phyloP scores from a whole-genome alignment of 176 grass and related monocot species.

The Eremochloa ophiuroides region DNA sequence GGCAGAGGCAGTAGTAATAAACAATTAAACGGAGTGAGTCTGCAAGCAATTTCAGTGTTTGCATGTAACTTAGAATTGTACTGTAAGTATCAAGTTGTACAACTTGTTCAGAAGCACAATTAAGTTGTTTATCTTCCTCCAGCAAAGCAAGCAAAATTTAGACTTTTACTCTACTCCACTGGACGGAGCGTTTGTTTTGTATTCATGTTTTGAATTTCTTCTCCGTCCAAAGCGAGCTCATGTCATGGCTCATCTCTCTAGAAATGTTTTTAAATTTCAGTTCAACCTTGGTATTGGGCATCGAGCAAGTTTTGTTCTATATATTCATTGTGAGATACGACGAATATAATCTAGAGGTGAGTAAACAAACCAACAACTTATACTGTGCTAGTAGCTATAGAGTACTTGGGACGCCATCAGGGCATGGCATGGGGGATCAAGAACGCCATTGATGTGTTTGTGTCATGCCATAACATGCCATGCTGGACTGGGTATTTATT shows the following conservation, averaged over 20 bases:
- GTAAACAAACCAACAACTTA: neutral
- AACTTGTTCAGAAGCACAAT: no score
- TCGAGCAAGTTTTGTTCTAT: neutral
- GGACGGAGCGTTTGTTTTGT: neutral
- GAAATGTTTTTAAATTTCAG: neutral
- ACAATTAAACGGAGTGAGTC: neutral
- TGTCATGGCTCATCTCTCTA: neutral
- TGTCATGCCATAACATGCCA: neutral
- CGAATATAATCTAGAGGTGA: neutral
- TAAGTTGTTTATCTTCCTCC: no score
- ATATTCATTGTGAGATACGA: neutral
- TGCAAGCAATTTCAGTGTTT: no score
- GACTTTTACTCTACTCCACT: neutral
- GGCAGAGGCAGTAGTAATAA: no score
- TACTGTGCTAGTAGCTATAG: neutral
- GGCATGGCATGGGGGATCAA: neutral
- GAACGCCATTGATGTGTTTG: neutral
- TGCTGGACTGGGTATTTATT: neutral
- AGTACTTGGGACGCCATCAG: neutral
- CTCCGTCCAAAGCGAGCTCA: neutral
- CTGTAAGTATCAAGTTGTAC: no score
- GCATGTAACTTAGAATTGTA: no score
- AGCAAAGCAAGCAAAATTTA: neutral
- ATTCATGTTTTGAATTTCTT: neutral
- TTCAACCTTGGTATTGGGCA: neutral